These are phyloP conservation scores for Cryptococcus jaspeensis DNA, from an alignment of 1,284 basidiomycete species.

Conservation along the genomic window DNA sequence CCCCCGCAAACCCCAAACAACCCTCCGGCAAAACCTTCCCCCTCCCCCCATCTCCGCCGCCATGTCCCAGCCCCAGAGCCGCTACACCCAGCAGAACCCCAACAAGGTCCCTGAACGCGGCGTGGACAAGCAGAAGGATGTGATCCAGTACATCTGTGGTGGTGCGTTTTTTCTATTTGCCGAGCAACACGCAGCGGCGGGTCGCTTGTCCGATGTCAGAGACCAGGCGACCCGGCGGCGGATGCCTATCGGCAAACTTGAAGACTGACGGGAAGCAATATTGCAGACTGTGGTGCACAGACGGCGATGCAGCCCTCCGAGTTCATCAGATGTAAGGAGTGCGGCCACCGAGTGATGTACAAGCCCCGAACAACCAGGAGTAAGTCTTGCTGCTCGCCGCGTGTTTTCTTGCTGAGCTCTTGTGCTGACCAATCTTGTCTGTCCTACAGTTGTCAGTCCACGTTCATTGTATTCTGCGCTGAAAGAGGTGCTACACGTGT, in stretches of 20 bases:
- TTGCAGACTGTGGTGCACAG: conserved; percentile 83
- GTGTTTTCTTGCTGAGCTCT: background rate
- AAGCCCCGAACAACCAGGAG: conserved; percentile 95
- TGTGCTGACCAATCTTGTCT: background rate
- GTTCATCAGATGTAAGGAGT: conserved; percentile 93
- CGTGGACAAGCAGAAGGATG: conserved; percentile 45
- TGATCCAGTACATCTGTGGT: conserved; percentile 90
- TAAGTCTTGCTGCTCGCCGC: conserved; percentile 55
- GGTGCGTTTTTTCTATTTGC: conserved; percentile 57
- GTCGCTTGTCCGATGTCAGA: background rate
- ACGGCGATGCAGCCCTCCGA: conserved; percentile 92
- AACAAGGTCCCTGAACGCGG: conserved; percentile 39
- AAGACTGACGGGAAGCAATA: background rate
- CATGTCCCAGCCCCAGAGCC: conserved; percentile 36
- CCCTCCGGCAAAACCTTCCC: background rate
- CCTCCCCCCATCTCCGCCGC: conserved; percentile 6
- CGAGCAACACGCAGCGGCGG: background rate
- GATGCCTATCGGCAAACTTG: background rate
- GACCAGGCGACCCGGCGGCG: background rate
- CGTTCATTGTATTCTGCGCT: background rate
- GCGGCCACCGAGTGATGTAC: conserved; percentile 98
- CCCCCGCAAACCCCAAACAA: background rate
- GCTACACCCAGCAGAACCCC: conserved; percentile 38
- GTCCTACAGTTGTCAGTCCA: conserved; percentile 7
- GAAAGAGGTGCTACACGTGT: background rate